Evolutionary conservation across 257 asterid species (phyloP).

Genomic region (Przewalskia tangutica): DNA sequence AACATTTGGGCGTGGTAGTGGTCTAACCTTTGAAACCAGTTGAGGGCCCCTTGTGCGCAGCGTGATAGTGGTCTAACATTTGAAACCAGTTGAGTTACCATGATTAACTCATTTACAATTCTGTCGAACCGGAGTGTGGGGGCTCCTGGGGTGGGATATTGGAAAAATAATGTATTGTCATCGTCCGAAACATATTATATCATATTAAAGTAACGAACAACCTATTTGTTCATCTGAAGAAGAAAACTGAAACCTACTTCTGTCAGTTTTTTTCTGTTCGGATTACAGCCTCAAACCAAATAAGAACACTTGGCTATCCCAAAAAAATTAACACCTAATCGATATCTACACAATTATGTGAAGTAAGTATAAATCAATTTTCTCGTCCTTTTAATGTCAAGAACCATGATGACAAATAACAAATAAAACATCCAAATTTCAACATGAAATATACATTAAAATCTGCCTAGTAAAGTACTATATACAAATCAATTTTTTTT

Average conservation of each 20-base stretch:
- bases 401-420: not conserved
- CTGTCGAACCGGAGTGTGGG: too few relatives aligned
- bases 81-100: too few relatives aligned
- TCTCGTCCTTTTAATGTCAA: not conserved
- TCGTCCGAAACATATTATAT: not conserved
- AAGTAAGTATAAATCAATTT: not conserved
- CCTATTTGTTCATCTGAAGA: not conserved
- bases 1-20: too few relatives aligned
- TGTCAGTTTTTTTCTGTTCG: not conserved
- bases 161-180: not conserved
- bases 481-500: too few relatives aligned
- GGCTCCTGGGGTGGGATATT: too few relatives aligned
- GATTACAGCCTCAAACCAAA: not conserved
- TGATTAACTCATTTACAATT: too few relatives aligned
- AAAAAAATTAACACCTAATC: not conserved
- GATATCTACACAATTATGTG: not conserved
- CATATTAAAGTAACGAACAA: not conserved
- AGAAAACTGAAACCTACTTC: constrained; percentile 1
- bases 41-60: too few relatives aligned
- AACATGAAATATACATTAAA: not conserved
- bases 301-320: not conserved
- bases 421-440: not conserved
- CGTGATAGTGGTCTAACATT: too few relatives aligned
- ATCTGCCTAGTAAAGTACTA: not conserved
- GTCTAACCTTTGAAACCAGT: too few relatives aligned